Evolutionary conservation across 2,329 filamentous ascomycete species (phyloP), one percentile per base, ranked within the genome.

Genomic region (Coniosporium uncinatum): DNA sequence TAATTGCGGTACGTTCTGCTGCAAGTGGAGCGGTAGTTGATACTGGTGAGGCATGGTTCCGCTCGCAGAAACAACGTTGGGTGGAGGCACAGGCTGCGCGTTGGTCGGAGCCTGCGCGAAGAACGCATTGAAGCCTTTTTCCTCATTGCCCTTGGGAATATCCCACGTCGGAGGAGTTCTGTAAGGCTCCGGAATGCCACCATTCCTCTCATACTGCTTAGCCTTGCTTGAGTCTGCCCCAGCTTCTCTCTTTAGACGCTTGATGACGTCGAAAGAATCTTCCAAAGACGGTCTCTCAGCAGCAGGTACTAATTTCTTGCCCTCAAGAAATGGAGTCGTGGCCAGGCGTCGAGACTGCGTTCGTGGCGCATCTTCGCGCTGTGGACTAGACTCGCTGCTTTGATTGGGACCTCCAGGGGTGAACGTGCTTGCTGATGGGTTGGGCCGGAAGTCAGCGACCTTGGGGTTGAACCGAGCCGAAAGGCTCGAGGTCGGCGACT

Each of bases 81-180:
- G 66, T 13, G 79, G 78, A 48, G 83, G 78, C 37, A 83, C 71
- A 0, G 82, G 69, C 40, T 71, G 65, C 45, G 71, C 63, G 34
- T 73, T 66, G 33, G 14, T 17, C 52, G 78, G 69, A 39, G 79
- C 70, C 11, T 21, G 36, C 51, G 80, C 37, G 78, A 75, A 51
- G 94, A 88, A 61, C 96, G 93, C 55, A 87, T 80, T 52, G 79
- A 77, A 60, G 90, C 79, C 86, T 54, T 85, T 87, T 49, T 94
- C 86, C 34, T 78, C 71, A 49, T 88, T 84, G 17, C 82, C 80
- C 37, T 79, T 68, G 19, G 81, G 66, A 45, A 81, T 79, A 46
- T 85, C 81, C 91, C 93, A 98, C 1, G 84, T 90, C 1, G 89
- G 89, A 11, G 75, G 71, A 2, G 93, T 97, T 52, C 88, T 83